Base-by-base conservation (phyloP, 257 asterid species). In the Avicennia marina region DNA sequence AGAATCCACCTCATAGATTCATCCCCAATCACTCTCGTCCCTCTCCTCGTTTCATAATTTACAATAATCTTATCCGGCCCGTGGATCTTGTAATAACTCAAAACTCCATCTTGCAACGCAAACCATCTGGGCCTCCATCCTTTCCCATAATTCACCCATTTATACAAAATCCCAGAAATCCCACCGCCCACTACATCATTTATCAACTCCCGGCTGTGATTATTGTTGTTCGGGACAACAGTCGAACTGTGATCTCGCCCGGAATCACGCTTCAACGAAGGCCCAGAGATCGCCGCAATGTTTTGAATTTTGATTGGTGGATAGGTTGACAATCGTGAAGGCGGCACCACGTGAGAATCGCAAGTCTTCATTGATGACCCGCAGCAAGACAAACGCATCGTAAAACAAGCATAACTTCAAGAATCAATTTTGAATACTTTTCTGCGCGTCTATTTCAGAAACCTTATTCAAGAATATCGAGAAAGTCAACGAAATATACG, bases 101-200 rank as follows among this genome's bases (percentile, higher is more conserved):
- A 53, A 16, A 90, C 98, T 1, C 95, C 98, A 60, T 90, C 98
- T 46, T 87, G 96, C 83, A 90, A 74, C n/a, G 85, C 94, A 52
- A 90, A 85, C 96, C 98, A 90, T 72, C 98, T 66, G 4, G 88
- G 95, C 65, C 96, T 78, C 98, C 98, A 90, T 3, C 98, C 98
- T 55, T 71, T 81, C 17, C 98, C 96, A 51, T 85, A 90, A 78
- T 90, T 90, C 70, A 90, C 98, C 98, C 98, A 90, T 71, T 90
- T 90, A 33, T 80, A 64, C 71, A 90, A 32, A 50, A 90, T 75
- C 50, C 98, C 96, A 10, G 82, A 83, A 48, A 90, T 75, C 38
- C 96, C 96, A 50, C 77, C 78, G 60, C 98, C 95, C 0, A 87
- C 91, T 13, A 85, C 81, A 4, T 85, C 95, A 44, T 87, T 85